These are phyloP conservation scores for Rubia tinctorum DNA, from an alignment of 305 asterid genomes.

Conservation along the genomic window DNA sequence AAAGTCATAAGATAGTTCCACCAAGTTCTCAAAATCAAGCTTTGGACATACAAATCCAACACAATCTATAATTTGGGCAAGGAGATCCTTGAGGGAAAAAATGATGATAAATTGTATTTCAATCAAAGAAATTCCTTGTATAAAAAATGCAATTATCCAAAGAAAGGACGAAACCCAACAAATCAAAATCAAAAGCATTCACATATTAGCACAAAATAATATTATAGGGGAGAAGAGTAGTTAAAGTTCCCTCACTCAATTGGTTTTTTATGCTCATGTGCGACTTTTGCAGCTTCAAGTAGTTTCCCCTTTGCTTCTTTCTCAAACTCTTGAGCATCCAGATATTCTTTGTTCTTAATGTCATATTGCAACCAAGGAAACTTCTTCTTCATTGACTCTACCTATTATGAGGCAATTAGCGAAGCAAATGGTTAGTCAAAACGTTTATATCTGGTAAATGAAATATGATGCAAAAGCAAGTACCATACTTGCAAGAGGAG, in stretches of 20 bases:
- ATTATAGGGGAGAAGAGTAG: not conserved
- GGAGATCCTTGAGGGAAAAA: not conserved
- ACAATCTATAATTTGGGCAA: slow-evolving; percentile 1
- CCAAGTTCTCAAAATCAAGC: not conserved
- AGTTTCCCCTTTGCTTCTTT: slow-evolving; percentile 60
- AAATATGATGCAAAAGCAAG: slow-evolving; percentile 17
- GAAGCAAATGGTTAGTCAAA: slow-evolving; percentile 22
- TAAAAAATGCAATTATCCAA: not conserved
- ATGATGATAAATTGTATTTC: not conserved
- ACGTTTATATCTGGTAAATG: slow-evolving; percentile 7
- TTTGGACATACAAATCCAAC: not conserved
- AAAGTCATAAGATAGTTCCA: not conserved
- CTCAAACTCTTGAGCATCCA: slow-evolving; percentile 54
- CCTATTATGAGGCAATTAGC: slow-evolving; percentile 40
- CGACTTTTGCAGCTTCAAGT: slow-evolving; percentile 63
- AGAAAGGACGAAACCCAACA: not conserved
- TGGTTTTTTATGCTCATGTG: slow-evolving; percentile 58
- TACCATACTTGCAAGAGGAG: slow-evolving; percentile 59
- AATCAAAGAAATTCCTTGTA: not conserved
- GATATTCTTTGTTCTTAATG: slow-evolving; percentile 58
- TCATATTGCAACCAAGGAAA: slow-evolving; percentile 93
- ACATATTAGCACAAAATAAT: not conserved
- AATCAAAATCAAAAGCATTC: not conserved
- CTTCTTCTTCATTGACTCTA: slow-evolving; percentile 78
- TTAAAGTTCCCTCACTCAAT: slow-evolving; percentile 58